phyloP scores from a whole-genome alignment of 2,329 filamentous ascomycete genomes.

The Lecanosticta acicola region DNA sequence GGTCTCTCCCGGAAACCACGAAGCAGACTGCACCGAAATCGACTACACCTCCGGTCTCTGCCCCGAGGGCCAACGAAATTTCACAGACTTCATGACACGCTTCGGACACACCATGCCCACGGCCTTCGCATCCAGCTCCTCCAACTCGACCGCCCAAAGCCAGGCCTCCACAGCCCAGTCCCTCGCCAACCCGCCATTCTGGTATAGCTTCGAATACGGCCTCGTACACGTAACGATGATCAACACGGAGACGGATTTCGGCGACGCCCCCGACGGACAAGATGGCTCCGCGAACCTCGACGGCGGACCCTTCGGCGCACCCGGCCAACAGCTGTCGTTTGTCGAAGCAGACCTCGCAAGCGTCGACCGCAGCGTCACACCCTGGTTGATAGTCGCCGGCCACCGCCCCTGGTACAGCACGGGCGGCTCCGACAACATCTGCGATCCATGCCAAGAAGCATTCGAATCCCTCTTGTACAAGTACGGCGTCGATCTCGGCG shows the following conservation, averaged over 20 bases:
- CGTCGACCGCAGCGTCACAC: constrained; percentile 52
- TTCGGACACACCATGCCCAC: constrained; percentile 51
- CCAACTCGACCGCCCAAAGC: constrained; percentile 37
- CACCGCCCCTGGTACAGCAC: constrained; percentile 40
- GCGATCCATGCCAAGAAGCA: constrained; percentile 45
- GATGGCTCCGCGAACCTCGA: constrained; percentile 41
- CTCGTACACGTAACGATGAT: constrained; percentile 53
- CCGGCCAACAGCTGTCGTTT: constrained; percentile 50
- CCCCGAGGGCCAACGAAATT: constrained; percentile 53
- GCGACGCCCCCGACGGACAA: constrained; percentile 43
- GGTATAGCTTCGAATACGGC: constrained; percentile 58
- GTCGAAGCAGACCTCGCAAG: constrained; percentile 52
- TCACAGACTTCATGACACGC: constrained; percentile 55
- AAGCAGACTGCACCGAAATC: constrained; percentile 49
- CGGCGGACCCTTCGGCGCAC: constrained; percentile 47
- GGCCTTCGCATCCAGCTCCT: constrained; percentile 47
- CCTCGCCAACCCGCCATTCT: constrained; percentile 51
- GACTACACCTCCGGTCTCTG: constrained; percentile 37
- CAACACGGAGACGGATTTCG: constrained; percentile 55
- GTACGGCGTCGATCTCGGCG: constrained; percentile 53
- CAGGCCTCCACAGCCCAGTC: constrained; percentile 43
- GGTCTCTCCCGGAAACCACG: constrained; percentile 55
- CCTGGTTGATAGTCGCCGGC: constrained; percentile 47
- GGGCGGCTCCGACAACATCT: constrained; percentile 32
- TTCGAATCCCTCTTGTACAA: constrained; percentile 52